These are phyloP conservation scores for Tritrichomonas musculus DNA, from an alignment of 208 protist genomes.

Conservation along the genomic window DNA sequence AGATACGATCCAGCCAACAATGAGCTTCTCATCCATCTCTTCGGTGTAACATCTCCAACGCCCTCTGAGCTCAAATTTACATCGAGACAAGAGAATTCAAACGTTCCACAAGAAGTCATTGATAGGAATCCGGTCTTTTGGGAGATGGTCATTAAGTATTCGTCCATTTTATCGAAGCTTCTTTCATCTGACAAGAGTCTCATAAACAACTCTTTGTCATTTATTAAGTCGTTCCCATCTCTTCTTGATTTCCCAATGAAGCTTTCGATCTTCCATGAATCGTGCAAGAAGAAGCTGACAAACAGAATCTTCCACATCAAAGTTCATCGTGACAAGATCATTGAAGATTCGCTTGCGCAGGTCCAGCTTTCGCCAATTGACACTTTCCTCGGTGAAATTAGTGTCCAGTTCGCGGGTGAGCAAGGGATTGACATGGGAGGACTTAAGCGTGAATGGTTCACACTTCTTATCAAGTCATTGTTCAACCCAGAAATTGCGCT, in stretches of 20 bases:
- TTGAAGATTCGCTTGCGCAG: not conserved
- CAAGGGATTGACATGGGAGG: conserved; percentile 42
- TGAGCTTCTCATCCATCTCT: too few species aligned
- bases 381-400: not conserved
- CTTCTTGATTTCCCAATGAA: not conserved
- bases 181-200: not conserved
- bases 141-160: not conserved
- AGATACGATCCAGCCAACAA: too few species aligned
- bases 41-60: too few species aligned
- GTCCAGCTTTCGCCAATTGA: not conserved
- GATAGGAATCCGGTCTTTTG: not conserved
- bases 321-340: not conserved
- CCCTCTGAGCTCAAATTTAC: too few species aligned
- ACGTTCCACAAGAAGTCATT: not conserved
- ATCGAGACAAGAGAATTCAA: too few species aligned
- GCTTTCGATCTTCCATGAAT: not conserved
- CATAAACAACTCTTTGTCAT: not conserved
- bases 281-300: too few species aligned
- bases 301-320: not conserved
- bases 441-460: conserved; percentile 44
- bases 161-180: not conserved
- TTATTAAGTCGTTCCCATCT: not conserved
- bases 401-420: conserved; percentile 43
- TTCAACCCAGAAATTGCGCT: conserved; percentile 44
- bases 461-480: conserved; percentile 33